phyloP scores from a whole-genome alignment of 2,329 filamentous ascomycete genomes.

The Aspergillus sp. region DNA sequence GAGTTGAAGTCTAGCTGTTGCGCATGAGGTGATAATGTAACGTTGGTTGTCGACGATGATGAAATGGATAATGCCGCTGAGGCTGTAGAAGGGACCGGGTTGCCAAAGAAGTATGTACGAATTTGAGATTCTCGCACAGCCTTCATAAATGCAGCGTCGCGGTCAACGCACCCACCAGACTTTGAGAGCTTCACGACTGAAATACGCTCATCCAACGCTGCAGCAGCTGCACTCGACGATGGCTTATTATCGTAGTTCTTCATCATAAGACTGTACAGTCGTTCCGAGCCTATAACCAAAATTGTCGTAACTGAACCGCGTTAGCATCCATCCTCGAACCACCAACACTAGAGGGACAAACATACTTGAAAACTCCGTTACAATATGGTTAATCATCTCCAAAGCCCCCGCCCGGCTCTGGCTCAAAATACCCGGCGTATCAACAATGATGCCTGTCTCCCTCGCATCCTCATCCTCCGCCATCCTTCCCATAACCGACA shows the following conservation, averaged over 20 bases:
- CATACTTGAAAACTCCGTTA: slow-evolving; percentile 65
- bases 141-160: slow-evolving; percentile 73
- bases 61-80: slow-evolving; percentile 35
- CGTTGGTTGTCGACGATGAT: slow-evolving; percentile 49
- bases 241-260: slow-evolving; percentile 62
- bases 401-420: slow-evolving; percentile 63
- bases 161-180: slow-evolving; percentile 79
- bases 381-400: slow-evolving; percentile 78
- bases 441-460: slow-evolving; percentile 77
- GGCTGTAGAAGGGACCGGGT: slow-evolving; percentile 45
- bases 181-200: slow-evolving; percentile 77
- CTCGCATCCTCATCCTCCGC: slow-evolving; percentile 72
- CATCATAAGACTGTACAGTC: slow-evolving; percentile 71
- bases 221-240: slow-evolving; percentile 46
- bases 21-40: slow-evolving; percentile 81
- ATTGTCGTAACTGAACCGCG: slow-evolving; percentile 67
- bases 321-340: slow-evolving; percentile 16
- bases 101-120: slow-evolving; percentile 93
- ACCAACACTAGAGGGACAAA: slow-evolving; percentile 3
- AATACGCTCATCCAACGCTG: slow-evolving; percentile 62
- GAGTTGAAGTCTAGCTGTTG: slow-evolving; percentile 78
- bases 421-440: slow-evolving; percentile 71
- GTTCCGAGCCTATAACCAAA: slow-evolving; percentile 76
- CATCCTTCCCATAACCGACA: slow-evolving; percentile 74
- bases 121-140: slow-evolving; percentile 73